Percentiles rank a stretch among this genome's conserved stretches.
phyloP scores from a whole-genome alignment of 176 grass and related monocot genomes.

The Pontederia crassipes region DNA sequence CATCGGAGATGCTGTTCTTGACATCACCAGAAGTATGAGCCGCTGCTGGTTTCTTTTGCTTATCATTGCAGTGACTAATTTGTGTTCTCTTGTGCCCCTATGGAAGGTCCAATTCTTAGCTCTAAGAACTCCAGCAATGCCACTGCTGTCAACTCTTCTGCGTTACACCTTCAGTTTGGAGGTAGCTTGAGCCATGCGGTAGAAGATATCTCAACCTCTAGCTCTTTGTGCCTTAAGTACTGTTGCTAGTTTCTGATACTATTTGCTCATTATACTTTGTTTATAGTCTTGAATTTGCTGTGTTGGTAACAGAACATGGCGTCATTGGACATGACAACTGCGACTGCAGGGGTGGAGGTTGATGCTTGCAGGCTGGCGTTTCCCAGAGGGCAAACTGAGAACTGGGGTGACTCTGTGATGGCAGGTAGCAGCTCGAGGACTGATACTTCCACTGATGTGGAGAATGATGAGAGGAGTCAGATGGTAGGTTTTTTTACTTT shows the following conservation, averaged over 20 bases:
- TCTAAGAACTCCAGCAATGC: conserved; percentile 75
- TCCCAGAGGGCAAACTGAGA: conserved; percentile 47
- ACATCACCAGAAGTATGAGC: conserved; percentile 44
- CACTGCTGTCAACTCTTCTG: conserved; percentile 30
- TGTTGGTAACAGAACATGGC: conserved; percentile 14
- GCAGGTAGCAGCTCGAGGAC: conserved; percentile 48
- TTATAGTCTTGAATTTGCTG: conserved; percentile 1
- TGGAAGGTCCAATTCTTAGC: conserved; percentile 67
- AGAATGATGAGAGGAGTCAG: conserved; percentile 34
- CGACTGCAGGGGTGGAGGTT: conserved; percentile 11
- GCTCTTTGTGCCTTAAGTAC: background rate
- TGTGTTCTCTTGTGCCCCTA: background rate
- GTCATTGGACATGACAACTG: conserved; percentile 35
- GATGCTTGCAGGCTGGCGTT: conserved; percentile 22
- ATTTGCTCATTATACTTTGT: background rate
- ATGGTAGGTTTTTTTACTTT: conserved; percentile 1
- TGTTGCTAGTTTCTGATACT: background rate
- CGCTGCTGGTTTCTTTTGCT: background rate
- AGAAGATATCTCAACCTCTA: background rate
- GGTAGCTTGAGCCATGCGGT: conserved; percentile 32
- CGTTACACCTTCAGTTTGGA: conserved; percentile 33
- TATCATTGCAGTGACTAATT: conserved; percentile 2
- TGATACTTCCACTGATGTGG: conserved; percentile 56
- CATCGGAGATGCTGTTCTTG: conserved; percentile 67
- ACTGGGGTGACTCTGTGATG: conserved; percentile 73